phyloP scores from a whole-genome alignment of 1,284 basidiomycete species.

The Earliella scabrosa region DNA sequence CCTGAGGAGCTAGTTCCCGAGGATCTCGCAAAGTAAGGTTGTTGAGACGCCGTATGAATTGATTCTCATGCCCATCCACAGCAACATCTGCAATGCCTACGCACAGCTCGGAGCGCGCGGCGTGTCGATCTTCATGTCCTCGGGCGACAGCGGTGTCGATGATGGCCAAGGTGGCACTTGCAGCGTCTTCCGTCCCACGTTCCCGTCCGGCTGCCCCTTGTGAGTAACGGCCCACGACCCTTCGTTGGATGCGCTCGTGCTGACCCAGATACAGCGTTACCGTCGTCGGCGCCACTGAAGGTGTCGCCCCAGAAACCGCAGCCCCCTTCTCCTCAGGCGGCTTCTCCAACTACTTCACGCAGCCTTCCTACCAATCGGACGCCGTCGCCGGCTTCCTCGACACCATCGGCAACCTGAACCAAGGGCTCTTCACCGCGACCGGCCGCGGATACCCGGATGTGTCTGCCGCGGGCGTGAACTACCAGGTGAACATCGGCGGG shows the following conservation, averaged over 20 bases:
- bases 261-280: slow-evolving; percentile 43
- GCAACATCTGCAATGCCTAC: slow-evolving; percentile 57
- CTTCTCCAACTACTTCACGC: slow-evolving; percentile 53
- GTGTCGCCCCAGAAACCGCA: slow-evolving; percentile 40
- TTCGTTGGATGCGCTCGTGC: not conserved
- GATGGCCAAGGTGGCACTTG: slow-evolving; percentile 55
- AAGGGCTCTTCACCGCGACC: slow-evolving; percentile 35
- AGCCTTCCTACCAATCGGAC: slow-evolving; percentile 42
- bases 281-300: slow-evolving; percentile 59
- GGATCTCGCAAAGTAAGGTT: slow-evolving; percentile 60
- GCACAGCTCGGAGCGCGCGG: slow-evolving; percentile 68
- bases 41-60: too few species aligned
- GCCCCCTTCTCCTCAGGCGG: slow-evolving; percentile 55
- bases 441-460: slow-evolving; percentile 35
- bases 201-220: slow-evolving; percentile 54
- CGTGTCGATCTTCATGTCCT: slow-evolving; percentile 61
- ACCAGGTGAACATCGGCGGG: slow-evolving; percentile 63
- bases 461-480: slow-evolving; percentile 32
- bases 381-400: slow-evolving; percentile 37
- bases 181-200: slow-evolving; percentile 61
- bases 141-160: slow-evolving; percentile 72
- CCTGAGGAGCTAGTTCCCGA: slow-evolving; percentile 52
- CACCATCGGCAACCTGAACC: slow-evolving; percentile 40
- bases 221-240: slow-evolving; percentile 5
- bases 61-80: slow-evolving; percentile 8